Percentiles rank a stretch among this genome's conserved stretches.
Conservation (phyloP, 2,329 filamentous ascomycete genomes). For the Trichophyton schoenleinii region DNA sequence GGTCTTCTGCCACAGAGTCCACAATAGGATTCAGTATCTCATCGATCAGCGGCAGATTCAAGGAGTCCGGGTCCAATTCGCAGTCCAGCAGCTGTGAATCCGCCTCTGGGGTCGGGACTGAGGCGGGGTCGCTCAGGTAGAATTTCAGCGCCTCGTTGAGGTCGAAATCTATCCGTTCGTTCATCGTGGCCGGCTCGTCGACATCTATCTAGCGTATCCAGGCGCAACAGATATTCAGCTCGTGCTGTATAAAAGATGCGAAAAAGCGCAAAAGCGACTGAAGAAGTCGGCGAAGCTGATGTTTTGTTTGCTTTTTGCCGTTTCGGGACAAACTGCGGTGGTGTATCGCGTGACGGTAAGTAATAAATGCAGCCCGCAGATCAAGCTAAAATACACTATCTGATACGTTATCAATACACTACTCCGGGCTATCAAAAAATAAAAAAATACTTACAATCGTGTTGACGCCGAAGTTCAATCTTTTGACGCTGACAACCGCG, state of each 20-base stretch:
- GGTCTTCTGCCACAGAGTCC: slow-evolving; percentile 81
- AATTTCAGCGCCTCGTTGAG: slow-evolving; percentile 93
- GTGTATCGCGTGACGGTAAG: neutral
- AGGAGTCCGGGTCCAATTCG: slow-evolving; percentile 77
- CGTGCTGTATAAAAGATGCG: neutral
- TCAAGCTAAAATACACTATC: neutral
- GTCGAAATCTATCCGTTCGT: slow-evolving; percentile 63
- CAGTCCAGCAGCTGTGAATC: slow-evolving; percentile 73
- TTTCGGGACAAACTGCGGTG: slow-evolving; percentile 12
- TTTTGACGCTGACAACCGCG: neutral
- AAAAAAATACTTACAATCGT: neutral
- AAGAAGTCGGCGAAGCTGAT: neutral
- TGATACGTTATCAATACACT: neutral
- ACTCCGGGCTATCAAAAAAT: neutral
- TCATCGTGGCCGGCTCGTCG: slow-evolving; percentile 42
- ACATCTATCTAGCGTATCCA: neutral
- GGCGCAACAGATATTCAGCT: too few species aligned
- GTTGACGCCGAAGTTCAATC: neutral
- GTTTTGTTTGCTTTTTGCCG: slow-evolving; percentile 24
- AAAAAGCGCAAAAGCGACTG: neutral
- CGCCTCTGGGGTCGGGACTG: slow-evolving; percentile 75
- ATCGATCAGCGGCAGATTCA: slow-evolving; percentile 69
- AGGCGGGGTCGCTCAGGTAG: slow-evolving; percentile 85
- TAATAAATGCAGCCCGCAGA: neutral
- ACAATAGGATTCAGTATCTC: slow-evolving; percentile 80